Conservation (phyloP, 352 stramenopile genomes). For the Sclerospora graminicola region DNA sequence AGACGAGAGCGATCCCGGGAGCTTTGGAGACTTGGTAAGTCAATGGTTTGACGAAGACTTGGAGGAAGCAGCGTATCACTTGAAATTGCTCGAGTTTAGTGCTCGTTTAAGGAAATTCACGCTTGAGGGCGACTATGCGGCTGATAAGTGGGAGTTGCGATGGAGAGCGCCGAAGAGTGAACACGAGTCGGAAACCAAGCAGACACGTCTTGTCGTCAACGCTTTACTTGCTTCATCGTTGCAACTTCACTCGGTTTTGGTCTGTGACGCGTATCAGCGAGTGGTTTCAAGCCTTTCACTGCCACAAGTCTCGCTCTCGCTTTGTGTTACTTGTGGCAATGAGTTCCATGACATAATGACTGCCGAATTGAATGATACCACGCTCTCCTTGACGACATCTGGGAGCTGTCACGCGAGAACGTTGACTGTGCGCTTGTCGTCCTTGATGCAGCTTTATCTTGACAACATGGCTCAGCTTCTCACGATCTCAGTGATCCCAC, state of each 20-base stretch:
- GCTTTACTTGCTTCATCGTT: constrained; percentile 61
- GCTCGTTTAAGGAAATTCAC: constrained; percentile 20
- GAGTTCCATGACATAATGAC: constrained; percentile 51
- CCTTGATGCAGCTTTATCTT: constrained; percentile 42
- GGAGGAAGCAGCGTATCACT: constrained; percentile 33
- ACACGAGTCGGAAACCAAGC: constrained; percentile 44
- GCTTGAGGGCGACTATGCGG: constrained; percentile 23
- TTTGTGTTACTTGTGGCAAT: constrained; percentile 32
- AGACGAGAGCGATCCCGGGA: constrained; percentile 32
- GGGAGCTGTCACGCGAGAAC: constrained; percentile 10
- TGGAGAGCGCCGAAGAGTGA: constrained; percentile 58
- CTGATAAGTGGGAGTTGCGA: constrained; percentile 71
- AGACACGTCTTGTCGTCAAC: constrained; percentile 56
- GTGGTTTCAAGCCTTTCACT: constrained; percentile 23
- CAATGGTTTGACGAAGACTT: constrained; percentile 64
- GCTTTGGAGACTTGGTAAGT: constrained; percentile 59
- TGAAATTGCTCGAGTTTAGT: constrained; percentile 32
- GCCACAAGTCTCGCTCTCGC: constrained; percentile 25
- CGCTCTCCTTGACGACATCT: constrained; percentile 19
- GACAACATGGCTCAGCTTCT: constrained; percentile 69
- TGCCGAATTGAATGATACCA: constrained; percentile 34
- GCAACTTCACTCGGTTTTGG: constrained; percentile 37
- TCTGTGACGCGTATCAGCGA: constrained; percentile 30
- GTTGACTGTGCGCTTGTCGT: constrained; percentile 28
- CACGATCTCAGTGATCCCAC: constrained; percentile 53